Evolutionary conservation across 768 basidiomycete genomes (phyloP).

Genomic region (Pluteus cervinus): DNA sequence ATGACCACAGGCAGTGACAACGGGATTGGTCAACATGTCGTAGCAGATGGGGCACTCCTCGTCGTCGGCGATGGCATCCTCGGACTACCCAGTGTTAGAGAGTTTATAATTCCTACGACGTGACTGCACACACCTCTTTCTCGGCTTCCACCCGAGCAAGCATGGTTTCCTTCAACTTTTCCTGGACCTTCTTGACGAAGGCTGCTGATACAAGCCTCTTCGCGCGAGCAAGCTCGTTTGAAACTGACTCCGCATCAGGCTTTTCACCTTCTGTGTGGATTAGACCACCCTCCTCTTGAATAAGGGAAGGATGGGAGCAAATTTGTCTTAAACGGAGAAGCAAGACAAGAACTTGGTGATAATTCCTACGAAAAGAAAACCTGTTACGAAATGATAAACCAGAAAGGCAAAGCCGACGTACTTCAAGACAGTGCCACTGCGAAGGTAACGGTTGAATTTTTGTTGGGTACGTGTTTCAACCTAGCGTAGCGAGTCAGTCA

Average conservation of each 20-base stretch:
- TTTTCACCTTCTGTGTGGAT: constrained; percentile 31
- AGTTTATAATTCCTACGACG: not conserved
- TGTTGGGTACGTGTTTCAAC: constrained; percentile 50
- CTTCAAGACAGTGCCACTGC: constrained; percentile 66
- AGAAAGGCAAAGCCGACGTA: constrained; percentile 15
- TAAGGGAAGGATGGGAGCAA: constrained; percentile 62
- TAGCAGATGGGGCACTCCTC: constrained; percentile 69
- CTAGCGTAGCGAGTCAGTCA: constrained; percentile 16
- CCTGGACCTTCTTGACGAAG: constrained; percentile 46
- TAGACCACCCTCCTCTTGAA: constrained; percentile 49
- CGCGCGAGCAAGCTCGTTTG: constrained; percentile 42
- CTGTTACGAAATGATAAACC: not conserved
- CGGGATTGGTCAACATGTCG: constrained; percentile 46
- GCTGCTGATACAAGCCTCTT: constrained; percentile 33
- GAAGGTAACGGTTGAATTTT: constrained; percentile 57
- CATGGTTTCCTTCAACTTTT: constrained; percentile 34
- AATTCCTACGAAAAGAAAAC: constrained; percentile 33
- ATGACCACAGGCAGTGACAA: constrained; percentile 56
- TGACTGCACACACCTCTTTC: constrained; percentile 33
- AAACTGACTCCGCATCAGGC: constrained; percentile 19
- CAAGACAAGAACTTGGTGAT: constrained; percentile 46
- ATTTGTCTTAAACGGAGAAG: constrained; percentile 57
- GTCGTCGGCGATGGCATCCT: constrained; percentile 38
- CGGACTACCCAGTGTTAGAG: constrained; percentile 26
- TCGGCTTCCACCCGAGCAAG: constrained; percentile 45